Conservation (phyloP, 2,329 filamentous ascomycete species). For the Malbranchea zuffiana region DNA sequence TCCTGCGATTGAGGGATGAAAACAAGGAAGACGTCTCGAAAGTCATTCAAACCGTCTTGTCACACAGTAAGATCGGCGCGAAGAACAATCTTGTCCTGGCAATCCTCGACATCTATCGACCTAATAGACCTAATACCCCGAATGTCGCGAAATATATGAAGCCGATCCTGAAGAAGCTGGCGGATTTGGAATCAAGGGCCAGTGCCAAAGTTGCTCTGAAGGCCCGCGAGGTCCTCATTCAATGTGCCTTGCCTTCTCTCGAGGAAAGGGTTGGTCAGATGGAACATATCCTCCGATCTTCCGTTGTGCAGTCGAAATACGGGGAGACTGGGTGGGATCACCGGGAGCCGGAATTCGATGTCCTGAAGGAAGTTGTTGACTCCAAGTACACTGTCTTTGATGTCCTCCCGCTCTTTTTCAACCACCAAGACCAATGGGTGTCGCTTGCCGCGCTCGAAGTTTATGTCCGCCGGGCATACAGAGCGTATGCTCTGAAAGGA, state of each 20-base stretch:
- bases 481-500: constrained; percentile 82
- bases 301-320: constrained; percentile 92
- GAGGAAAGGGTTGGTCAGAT: constrained; percentile 93
- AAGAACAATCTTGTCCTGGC: constrained; percentile 92
- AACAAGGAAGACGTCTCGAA: constrained; percentile 83
- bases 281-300: constrained; percentile 95
- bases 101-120: constrained; percentile 85
- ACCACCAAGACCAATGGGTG: constrained; percentile 87
- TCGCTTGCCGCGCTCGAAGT: constrained; percentile 88
- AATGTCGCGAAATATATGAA: constrained; percentile 84
- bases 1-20: constrained; percentile 86
- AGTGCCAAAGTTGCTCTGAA: constrained; percentile 96
- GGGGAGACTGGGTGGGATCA: constrained; percentile 96
- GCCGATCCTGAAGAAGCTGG: constrained; percentile 68
- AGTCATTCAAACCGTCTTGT: constrained; percentile 81
- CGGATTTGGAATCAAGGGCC: constrained; percentile 74
- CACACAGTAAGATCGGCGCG: constrained; percentile 79
- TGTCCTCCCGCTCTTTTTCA: constrained; percentile 89
- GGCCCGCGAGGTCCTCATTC: constrained; percentile 92
- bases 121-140: constrained; percentile 82
- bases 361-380: constrained; percentile 96
- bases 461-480: constrained; percentile 91
- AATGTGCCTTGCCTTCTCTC: constrained; percentile 88
- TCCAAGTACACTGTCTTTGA: constrained; percentile 98
- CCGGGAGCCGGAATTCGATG: constrained; percentile 75